Evolutionary conservation across 768 basidiomycete genomes (phyloP).

Genomic region (Mrakia frigida): DNA sequence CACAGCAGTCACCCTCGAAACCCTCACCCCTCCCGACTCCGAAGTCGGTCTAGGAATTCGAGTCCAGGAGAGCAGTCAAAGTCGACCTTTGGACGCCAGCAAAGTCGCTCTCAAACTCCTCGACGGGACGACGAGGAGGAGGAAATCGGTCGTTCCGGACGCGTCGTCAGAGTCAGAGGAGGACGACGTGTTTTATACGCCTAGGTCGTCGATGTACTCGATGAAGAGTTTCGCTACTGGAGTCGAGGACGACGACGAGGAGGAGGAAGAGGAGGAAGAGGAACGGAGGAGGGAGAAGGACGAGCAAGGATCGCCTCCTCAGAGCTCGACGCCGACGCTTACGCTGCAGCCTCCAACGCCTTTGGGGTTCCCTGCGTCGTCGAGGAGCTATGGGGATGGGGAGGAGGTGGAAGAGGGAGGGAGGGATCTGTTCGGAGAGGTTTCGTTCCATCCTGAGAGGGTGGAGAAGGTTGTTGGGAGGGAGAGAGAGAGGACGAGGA

Average conservation of each 20-base stretch:
- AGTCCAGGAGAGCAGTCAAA: background rate
- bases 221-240: background rate
- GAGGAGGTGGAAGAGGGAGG: background rate
- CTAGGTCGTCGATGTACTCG: slow-evolving; percentile 17
- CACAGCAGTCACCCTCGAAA: background rate
- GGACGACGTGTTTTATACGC: slow-evolving; percentile 25
- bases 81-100: background rate
- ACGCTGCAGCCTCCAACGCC: slow-evolving; percentile 30
- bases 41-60: background rate
- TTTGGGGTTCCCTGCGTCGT: background rate
- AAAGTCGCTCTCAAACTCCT: background rate
- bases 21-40: slow-evolving; percentile 8
- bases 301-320: background rate
- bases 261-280: too few species aligned
- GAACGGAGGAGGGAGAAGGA: too few species aligned
- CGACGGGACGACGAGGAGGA: background rate
- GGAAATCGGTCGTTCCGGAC: background rate
- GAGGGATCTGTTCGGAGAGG: slow-evolving; percentile 17
- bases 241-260: too few species aligned
- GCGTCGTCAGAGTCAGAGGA: background rate
- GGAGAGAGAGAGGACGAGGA: background rate
- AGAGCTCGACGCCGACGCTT: background rate
- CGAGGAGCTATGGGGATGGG: background rate
- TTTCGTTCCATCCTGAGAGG: slow-evolving; percentile 22
- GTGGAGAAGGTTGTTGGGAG: background rate